These are phyloP conservation scores for Dunaliella primolecta DNA, from an alignment of 139 green algal species.

Conservation along the genomic window DNA sequence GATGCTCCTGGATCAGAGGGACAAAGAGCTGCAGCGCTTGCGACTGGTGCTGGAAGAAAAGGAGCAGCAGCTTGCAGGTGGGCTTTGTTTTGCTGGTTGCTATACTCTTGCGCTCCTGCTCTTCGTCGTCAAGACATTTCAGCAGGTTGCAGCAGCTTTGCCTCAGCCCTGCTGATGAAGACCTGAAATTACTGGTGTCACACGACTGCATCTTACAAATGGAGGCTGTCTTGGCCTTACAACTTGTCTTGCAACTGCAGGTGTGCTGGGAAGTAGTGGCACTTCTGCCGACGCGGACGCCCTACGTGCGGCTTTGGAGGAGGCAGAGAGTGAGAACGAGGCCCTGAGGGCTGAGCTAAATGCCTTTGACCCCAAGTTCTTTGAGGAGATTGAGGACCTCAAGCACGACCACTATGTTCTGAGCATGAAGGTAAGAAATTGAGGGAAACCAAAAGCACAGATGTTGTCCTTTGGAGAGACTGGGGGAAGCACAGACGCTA, in stretches of 20 bases:
- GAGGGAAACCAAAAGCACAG: too few relatives aligned
- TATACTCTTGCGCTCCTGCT: too few relatives aligned
- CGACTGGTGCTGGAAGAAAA: constrained; percentile 40
- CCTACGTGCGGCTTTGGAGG: constrained; percentile 41
- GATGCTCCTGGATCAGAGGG: constrained; percentile 32
- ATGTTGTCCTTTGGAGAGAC: too few relatives aligned
- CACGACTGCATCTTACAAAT: too few relatives aligned
- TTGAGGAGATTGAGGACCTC: constrained; percentile 76
- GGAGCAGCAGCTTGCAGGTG: constrained; percentile 36
- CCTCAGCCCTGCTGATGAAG: too few relatives aligned
- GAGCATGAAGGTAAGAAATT: constrained; percentile 17
- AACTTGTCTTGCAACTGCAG: not conserved
- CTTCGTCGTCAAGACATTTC: too few relatives aligned
- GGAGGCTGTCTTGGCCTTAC: not conserved
- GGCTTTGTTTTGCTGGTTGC: too few relatives aligned
- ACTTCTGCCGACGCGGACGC: constrained; percentile 30
- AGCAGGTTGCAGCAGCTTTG: too few relatives aligned
- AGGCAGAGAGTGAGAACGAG: constrained; percentile 64
- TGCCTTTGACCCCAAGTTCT: constrained; percentile 75
- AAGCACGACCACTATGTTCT: constrained; percentile 62
- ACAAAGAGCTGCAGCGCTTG: constrained; percentile 38
- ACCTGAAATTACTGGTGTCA: too few relatives aligned
- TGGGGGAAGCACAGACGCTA: too few relatives aligned
- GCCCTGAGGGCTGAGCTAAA: constrained; percentile 71
- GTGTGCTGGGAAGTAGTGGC: not conserved